A percentile compares a stretch with the other conserved stretches of the same genome.
phyloP scores from a whole-genome alignment of 306 rosid species.

The Albizia julibrissin region DNA sequence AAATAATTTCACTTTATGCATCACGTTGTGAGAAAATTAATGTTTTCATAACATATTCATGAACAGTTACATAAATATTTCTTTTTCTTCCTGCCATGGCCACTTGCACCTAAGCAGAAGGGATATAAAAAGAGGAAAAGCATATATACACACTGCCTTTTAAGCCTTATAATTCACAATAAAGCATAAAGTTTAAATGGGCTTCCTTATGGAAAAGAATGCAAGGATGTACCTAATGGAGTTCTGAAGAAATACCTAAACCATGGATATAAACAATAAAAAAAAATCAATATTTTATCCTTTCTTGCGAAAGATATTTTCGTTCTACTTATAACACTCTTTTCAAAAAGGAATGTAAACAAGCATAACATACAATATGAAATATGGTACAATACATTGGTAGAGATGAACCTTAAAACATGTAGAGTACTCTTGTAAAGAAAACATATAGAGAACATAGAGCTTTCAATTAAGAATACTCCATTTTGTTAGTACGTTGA shows the following conservation, averaged over 20 bases:
- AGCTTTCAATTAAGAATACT: conserved; percentile 56
- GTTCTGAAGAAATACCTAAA: background rate
- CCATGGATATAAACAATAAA: background rate
- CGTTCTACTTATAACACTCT: background rate
- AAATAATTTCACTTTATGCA: background rate
- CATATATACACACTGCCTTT: background rate
- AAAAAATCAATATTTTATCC: background rate
- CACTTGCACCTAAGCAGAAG: background rate
- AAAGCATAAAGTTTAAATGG: background rate
- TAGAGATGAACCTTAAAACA: conserved; percentile 3
- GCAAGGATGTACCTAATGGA: background rate
- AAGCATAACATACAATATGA: background rate
- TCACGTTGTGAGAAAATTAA: background rate
- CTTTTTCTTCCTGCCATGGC: background rate
- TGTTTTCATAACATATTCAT: background rate
- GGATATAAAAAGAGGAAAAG: background rate
- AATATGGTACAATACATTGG: background rate
- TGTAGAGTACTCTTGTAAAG: conserved; percentile 69
- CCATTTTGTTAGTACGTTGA: conserved; percentile 55
- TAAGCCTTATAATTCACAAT: background rate
- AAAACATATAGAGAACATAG: conserved; percentile 71
- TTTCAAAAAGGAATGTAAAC: background rate
- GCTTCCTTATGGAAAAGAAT: background rate
- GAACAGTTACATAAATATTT: background rate
- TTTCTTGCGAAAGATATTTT: background rate